phyloP scores from a whole-genome alignment of 2,329 filamentous ascomycete species.

The Epichloe festucae region DNA sequence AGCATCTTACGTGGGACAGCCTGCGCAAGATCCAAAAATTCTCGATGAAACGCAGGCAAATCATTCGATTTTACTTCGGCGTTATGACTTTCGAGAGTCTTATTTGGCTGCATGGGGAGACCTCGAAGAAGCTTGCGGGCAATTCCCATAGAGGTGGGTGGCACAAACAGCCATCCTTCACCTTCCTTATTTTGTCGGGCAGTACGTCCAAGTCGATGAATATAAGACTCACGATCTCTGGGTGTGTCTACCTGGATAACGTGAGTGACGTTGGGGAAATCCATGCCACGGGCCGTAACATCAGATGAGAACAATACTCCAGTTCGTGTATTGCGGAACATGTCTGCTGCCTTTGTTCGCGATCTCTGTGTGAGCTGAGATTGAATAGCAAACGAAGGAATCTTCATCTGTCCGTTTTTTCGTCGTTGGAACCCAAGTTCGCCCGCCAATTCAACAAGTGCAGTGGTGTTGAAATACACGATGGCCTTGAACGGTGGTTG shows the following conservation, averaged over 20 bases:
- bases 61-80: constrained; percentile 37
- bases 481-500: constrained; percentile 81
- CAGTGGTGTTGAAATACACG: constrained; percentile 74
- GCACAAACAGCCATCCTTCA: constrained; percentile 55
- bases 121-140: constrained; percentile 39
- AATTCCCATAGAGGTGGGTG: constrained; percentile 36
- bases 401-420: constrained; percentile 24
- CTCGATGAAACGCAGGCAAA: constrained; percentile 31
- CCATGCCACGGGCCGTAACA: constrained; percentile 71
- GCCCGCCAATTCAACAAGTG: constrained; percentile 52
- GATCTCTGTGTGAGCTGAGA: constrained; percentile 57
- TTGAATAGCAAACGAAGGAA: constrained; percentile 52
- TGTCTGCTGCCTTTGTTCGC: constrained; percentile 58
- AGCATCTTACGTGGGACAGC: constrained; percentile 22
- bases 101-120: constrained; percentile 47
- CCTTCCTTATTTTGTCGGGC: constrained; percentile 63
- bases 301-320: constrained; percentile 66
- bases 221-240: constrained; percentile 54
- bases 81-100: constrained; percentile 35
- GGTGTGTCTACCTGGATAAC: constrained; percentile 64
- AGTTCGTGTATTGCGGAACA: constrained; percentile 51
- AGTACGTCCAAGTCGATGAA: constrained; percentile 66
- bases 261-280: constrained; percentile 69
- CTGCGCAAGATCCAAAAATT: constrained; percentile 29
- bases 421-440: constrained; percentile 33